Evolutionary conservation across 1,284 basidiomycete genomes (phyloP), one percentile per base, ranked within the genome.

Genomic region (Cryptococcus sp.): DNA sequence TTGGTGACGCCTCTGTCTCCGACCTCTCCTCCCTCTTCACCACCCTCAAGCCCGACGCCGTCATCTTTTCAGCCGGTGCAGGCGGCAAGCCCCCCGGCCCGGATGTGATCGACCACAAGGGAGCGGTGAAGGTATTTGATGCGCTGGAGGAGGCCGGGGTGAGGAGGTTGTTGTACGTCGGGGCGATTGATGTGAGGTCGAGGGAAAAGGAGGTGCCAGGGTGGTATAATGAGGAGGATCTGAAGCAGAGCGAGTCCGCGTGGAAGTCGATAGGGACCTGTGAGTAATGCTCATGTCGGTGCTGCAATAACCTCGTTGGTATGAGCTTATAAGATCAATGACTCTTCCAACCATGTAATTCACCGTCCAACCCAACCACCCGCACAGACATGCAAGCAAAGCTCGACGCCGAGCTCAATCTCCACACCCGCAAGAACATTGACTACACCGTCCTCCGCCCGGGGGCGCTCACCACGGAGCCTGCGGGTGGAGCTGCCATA

Each of bases 371-470:
- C n/a, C 21, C 42, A 20, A 16, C 42, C 21, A 35, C 37, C 24
- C 6, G n/a, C 23, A 61, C 68, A 51, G 87, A 86, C 66, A 80
- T 84, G 74, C 77, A 85, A 53, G 83, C 82, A 71, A 88, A 88
- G 68, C 83, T 85, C 69, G 81, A 84, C 58, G 86, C 87, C 4
- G 87, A 89, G 73, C 82, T 84, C 68, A 82, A 85, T 62, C 81
- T 89, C 7, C 80, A 80, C 21, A 68, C 76, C 45, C 81, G 86
- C 28, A 81, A 80, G 18, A 69, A 79, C 0, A 86, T 89, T 76
- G 80, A 84, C 45, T 89, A 83, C 83, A 85, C 84, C 7, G 85
- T 89, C 40, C 74, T 90, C 15, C 82, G 87, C 3, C 87, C 88
- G 2, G 85, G 84, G 2, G 76, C 76, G 0, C 77, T 89, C 15